Conservation (phyloP, 192 early-diverging fungal genomes). For the Geranomyces michiganensis region DNA sequence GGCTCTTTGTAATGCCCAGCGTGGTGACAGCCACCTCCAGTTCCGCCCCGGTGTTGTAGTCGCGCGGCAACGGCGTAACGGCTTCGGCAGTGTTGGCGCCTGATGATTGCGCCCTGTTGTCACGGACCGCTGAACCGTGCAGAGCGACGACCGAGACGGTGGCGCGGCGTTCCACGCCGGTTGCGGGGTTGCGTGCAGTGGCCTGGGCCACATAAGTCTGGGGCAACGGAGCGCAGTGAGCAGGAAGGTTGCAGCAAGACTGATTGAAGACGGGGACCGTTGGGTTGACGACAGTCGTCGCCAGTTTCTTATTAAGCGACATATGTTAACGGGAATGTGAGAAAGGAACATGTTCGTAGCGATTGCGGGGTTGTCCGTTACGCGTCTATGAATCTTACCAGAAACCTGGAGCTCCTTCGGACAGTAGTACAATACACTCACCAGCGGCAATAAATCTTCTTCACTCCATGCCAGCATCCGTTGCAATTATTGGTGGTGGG, state of each 20-base stretch:
- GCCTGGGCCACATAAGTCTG: constrained; percentile 23
- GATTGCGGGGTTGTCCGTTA: constrained; percentile 6
- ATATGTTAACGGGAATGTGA: constrained; percentile 12
- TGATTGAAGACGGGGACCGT: constrained; percentile 14
- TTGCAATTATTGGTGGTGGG: background rate
- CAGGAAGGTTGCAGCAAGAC: constrained; percentile 19
- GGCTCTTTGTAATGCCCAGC: constrained; percentile 18
- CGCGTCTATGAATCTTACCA: background rate
- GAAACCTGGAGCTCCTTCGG: background rate
- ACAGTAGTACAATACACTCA: constrained; percentile 3
- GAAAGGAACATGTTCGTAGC: constrained; percentile 10
- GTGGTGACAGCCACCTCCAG: constrained; percentile 10
- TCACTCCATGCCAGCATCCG: constrained; percentile 3
- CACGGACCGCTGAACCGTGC: background rate
- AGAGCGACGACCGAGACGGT: constrained; percentile 22
- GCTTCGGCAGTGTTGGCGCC: background rate
- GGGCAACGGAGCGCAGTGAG: constrained; percentile 13
- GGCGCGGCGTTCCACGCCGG: constrained; percentile 14
- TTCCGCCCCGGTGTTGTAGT: constrained; percentile 36
- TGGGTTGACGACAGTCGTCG: constrained; percentile 8
- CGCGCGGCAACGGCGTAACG: constrained; percentile 11
- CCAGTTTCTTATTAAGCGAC: constrained; percentile 12
- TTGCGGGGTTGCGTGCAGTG: constrained; percentile 13
- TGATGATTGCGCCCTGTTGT: background rate
- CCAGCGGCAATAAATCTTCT: background rate